Conservation (phyloP, 176 grass and related monocot genomes). For the Zizania latifolia region DNA sequence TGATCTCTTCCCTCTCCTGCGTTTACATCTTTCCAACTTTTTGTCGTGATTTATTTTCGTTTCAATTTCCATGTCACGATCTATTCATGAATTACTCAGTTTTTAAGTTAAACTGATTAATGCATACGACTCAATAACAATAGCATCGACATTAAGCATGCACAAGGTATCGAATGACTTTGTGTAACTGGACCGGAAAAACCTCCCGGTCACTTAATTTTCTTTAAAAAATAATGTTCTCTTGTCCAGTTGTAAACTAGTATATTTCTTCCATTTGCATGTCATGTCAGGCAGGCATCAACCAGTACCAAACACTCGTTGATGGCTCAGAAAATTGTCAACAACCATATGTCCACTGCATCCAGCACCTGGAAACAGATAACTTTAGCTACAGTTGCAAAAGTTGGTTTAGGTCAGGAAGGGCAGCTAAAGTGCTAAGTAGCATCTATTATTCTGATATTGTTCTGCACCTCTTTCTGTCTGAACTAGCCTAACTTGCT, state of each 20-base stretch:
- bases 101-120: no score
- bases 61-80: not conserved
- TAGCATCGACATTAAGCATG: no score
- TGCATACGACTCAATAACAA: no score
- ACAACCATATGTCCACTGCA: not conserved
- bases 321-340: not conserved
- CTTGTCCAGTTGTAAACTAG: not conserved
- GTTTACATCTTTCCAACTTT: not conserved
- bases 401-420: not conserved
- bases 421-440: not conserved
- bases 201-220: not conserved
- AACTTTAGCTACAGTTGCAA: not conserved
- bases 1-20: not conserved
- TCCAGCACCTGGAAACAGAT: not conserved
- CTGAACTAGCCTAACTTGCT: not conserved
- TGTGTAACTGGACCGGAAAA: no score
- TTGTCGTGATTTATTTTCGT: no score
- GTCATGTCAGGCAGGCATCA: conserved; percentile 6
- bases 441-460: not conserved
- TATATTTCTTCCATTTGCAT: not conserved
- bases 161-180: no score
- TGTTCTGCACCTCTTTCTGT: not conserved
- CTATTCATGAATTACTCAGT: no score
- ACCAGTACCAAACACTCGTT: conserved; percentile 11
- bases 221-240: not conserved